Percentiles rank a stretch among this genome's conserved stretches.
phyloP scores from a whole-genome alignment of 768 basidiomycete species.

The Mycena latifolia region DNA sequence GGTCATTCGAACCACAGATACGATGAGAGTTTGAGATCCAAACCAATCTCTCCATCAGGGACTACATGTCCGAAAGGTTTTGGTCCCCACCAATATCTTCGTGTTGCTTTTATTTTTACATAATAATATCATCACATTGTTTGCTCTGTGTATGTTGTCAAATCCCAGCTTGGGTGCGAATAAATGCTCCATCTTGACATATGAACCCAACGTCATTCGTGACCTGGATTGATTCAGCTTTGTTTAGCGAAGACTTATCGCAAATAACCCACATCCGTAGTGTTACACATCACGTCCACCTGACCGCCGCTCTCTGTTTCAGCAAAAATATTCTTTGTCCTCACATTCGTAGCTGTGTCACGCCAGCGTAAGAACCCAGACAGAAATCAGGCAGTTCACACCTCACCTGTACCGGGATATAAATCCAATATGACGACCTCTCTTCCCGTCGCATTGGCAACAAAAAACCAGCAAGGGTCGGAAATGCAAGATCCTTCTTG shows the following conservation, averaged over 20 bases:
- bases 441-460: constrained; percentile 30
- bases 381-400: constrained; percentile 18
- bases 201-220: constrained; percentile 29
- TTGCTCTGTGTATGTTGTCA: constrained; percentile 16
- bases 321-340: constrained; percentile 28
- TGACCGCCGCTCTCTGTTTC: constrained; percentile 23
- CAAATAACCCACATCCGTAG: constrained; percentile 19
- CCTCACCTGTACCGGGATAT: constrained; percentile 25
- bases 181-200: constrained; percentile 27
- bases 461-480: constrained; percentile 26
- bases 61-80: too few species aligned
- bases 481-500: constrained; percentile 29
- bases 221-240: constrained; percentile 26
- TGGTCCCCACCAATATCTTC: background rate
- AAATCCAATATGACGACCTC: constrained; percentile 28
- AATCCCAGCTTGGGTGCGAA: constrained; percentile 21
- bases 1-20: too few species aligned
- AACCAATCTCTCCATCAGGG: too few species aligned
- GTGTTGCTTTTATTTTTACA: constrained; percentile 2
- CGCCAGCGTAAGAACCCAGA: constrained; percentile 20
- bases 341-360: constrained; percentile 22
- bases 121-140: constrained; percentile 20
- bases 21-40: too few species aligned
- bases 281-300: constrained; percentile 27
- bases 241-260: constrained; percentile 14